Percentiles rank a stretch among this genome's conserved stretches.
Conservation (phyloP, 148 eudicot genomes). For the Amaranthus hypochondriacus region DNA sequence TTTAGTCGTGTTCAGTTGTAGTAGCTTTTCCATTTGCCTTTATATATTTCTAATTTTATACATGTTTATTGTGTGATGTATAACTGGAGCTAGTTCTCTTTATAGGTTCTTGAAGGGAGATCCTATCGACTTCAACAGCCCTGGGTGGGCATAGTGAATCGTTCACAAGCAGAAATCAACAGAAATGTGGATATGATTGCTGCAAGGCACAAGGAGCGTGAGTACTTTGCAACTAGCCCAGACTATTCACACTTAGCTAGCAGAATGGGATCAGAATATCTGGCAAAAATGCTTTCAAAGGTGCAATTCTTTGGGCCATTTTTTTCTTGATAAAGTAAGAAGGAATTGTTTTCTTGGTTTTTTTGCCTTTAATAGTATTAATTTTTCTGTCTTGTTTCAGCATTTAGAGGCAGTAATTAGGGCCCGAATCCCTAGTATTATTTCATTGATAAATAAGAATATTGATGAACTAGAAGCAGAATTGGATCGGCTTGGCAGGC, state of each 20-base stretch:
- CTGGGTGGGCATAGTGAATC: constrained; percentile 81
- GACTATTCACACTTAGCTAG: constrained; percentile 66
- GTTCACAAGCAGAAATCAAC: constrained; percentile 78
- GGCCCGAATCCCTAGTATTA: constrained; percentile 82
- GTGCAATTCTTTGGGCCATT: constrained; percentile 25
- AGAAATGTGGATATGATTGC: constrained; percentile 64
- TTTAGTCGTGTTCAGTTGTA: not conserved
- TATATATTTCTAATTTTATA: no score
- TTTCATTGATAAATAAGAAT: constrained; percentile 68
- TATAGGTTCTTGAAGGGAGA: constrained; percentile 79
- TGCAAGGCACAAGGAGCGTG: constrained; percentile 67
- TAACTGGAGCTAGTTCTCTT: not conserved
- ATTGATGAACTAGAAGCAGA: constrained; percentile 93
- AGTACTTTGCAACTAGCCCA: constrained; percentile 70
- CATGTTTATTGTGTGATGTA: not conserved
- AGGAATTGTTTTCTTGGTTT: not conserved
- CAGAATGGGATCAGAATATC: constrained; percentile 86
- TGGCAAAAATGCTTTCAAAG: constrained; percentile 71
- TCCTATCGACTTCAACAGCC: constrained; percentile 61
- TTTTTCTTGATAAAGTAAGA: not conserved
- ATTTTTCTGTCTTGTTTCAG: constrained; percentile 29
- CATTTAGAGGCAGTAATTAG: constrained; percentile 80
- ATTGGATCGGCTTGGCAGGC: constrained; percentile 89
- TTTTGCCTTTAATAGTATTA: not conserved
- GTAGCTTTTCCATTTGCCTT: not conserved